These are phyloP conservation scores for Entomortierella beljakovae DNA, from an alignment of 192 early-diverging fungal species.

Conservation along the genomic window DNA sequence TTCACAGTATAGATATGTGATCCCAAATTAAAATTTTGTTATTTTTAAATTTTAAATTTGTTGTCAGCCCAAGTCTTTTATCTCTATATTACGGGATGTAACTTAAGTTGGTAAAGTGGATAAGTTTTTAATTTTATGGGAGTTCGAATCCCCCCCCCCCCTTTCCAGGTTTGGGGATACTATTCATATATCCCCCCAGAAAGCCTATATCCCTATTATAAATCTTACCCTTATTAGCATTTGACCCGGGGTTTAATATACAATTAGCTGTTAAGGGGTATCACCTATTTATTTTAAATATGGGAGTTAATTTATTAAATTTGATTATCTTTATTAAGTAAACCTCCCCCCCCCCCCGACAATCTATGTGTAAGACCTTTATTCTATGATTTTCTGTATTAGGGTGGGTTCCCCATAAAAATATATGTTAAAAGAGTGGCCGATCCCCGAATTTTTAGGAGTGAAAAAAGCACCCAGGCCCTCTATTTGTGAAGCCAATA, in stretches of 20 bases:
- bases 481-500: background rate
- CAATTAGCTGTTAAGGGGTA: constrained; percentile 14
- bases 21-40: too few species aligned
- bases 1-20: too few species aligned
- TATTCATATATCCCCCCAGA: background rate
- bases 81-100: background rate
- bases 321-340: constrained; percentile 20
- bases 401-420: background rate
- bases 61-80: background rate
- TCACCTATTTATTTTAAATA: constrained; percentile 10
- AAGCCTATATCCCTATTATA: constrained; percentile 25
- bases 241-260: constrained; percentile 20
- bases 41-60: background rate
- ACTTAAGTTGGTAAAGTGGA: background rate
- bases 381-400: background rate
- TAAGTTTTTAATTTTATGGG: constrained; percentile 3
- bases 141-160: constrained; percentile 39
- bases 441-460: background rate
- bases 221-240: constrained; percentile 20
- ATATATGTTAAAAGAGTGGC: background rate
- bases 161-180: constrained; percentile 1
- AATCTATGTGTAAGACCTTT: background rate
- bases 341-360: background rate
- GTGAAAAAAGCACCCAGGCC: background rate
- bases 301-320: constrained; percentile 16